phyloP scores from a whole-genome alignment of 257 asterid genomes.

The Salvia hispanica region DNA sequence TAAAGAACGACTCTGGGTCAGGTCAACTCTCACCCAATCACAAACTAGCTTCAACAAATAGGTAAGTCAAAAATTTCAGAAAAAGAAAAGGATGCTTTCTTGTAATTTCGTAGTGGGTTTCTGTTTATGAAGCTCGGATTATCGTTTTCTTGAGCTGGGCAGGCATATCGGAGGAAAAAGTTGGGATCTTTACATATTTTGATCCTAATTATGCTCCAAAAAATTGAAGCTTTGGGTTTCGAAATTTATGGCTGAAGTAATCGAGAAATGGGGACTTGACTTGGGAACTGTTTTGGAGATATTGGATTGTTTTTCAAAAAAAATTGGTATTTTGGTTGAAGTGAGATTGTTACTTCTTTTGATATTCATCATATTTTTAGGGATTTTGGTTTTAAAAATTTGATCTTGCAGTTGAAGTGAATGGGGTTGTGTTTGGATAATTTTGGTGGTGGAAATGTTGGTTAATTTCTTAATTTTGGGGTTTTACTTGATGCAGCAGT shows the following conservation, averaged over 20 bases:
- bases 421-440: not conserved
- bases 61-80: not conserved
- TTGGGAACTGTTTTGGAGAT: slow-evolving; percentile 23
- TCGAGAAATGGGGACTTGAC: slow-evolving; percentile 38
- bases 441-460: not conserved
- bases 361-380: not conserved
- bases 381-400: not conserved
- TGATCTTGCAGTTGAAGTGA: not conserved
- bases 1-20: not conserved
- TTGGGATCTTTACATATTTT: slow-evolving; percentile 28
- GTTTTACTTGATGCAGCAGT: not conserved
- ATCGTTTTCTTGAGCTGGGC: slow-evolving; percentile 28
- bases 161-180: slow-evolving; percentile 17
- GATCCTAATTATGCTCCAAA: not conserved
- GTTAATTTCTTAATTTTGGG: not conserved
- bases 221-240: not conserved
- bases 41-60: slow-evolving; percentile 8
- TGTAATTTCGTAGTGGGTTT: slow-evolving; percentile 12
- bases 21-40: slow-evolving; percentile 40
- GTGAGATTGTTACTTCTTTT: not conserved
- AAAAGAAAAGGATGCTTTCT: not conserved
- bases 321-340: slow-evolving; percentile 16
- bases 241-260: slow-evolving; percentile 24
- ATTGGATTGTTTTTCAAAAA: not conserved
- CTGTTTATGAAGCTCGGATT: not conserved